Conservation (phyloP, 2,329 filamentous ascomycete genomes). For the Tympanopsis confertula region DNA sequence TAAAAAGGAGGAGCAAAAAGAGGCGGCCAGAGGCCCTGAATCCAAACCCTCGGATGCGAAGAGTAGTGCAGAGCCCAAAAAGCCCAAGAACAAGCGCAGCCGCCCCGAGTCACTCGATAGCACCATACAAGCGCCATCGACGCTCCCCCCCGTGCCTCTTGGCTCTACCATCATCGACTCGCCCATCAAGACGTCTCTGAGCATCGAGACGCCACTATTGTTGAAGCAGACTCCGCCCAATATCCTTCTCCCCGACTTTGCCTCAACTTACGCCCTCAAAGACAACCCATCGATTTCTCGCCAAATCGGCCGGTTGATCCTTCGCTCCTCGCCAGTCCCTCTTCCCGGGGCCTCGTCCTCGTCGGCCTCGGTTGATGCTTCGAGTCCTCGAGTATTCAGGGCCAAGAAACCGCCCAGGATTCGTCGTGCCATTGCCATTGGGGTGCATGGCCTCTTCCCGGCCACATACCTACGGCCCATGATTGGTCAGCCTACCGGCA, state of each 20-base stretch:
- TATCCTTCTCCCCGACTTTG: conserved; percentile 58
- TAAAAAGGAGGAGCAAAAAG: conserved; percentile 3
- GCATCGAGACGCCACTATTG: too few relatives aligned
- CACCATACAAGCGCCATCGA: too few relatives aligned
- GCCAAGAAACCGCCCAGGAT: conserved; percentile 59
- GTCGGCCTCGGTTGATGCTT: conserved; percentile 24
- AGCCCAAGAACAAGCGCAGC: too few relatives aligned
- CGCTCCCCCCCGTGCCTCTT: too few relatives aligned
- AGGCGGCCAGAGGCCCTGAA: not conserved
- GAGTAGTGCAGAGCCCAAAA: too few relatives aligned
- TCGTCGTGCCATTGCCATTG: conserved; percentile 80
- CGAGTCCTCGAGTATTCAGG: too few relatives aligned
- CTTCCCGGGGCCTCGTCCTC: conserved; percentile 57
- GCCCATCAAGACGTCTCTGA: too few relatives aligned
- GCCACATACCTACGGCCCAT: conserved; percentile 78
- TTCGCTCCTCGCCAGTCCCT: conserved; percentile 38
- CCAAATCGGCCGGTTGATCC: conserved; percentile 46
- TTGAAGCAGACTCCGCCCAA: conserved; percentile 43
- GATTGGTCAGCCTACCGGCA: conserved; percentile 88
- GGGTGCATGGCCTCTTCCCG: conserved; percentile 88
- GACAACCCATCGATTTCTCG: conserved; percentile 61
- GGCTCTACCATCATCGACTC: too few relatives aligned
- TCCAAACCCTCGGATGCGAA: too few relatives aligned
- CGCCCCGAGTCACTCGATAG: too few relatives aligned
- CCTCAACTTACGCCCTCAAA: conserved; percentile 54